Percentiles rank a stretch among this genome's conserved stretches.
Evolutionary conservation across 306 rosid species (phyloP).

Genomic region (Elaeagnus macrophylla): DNA sequence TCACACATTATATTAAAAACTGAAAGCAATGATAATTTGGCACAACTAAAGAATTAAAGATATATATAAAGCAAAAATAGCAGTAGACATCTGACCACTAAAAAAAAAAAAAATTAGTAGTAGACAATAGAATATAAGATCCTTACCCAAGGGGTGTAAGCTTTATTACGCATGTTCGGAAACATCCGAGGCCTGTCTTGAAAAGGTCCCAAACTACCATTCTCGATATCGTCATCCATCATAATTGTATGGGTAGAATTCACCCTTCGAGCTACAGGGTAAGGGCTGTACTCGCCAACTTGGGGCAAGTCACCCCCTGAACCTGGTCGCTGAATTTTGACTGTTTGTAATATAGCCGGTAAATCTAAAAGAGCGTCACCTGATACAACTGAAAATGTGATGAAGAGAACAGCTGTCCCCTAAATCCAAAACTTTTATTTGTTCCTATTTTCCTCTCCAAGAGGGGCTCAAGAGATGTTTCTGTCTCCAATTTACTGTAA

Average conservation of each 20-base stretch:
- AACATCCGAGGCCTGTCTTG: conserved; percentile 74
- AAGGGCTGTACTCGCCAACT: conserved; percentile 63
- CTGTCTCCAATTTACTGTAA: no score
- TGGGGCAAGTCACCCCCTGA: conserved; percentile 99
- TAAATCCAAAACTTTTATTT: no score
- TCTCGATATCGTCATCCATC: conserved; percentile 71
- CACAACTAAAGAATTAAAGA: not conserved
- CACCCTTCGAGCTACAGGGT: conserved; percentile 57
- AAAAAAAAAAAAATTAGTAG: conserved; percentile 3
- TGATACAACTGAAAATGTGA: no score
- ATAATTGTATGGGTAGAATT: conserved; percentile 50
- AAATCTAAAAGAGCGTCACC: not conserved
- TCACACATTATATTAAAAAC: not conserved
- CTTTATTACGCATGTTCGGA: conserved; percentile 87
- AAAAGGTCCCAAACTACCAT: conserved; percentile 52
- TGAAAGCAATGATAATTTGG: not conserved
- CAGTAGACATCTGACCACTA: no score
- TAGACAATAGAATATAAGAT: conserved; percentile 3
- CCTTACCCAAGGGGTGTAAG: conserved; percentile 70
- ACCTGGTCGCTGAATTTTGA: conserved; percentile 90
- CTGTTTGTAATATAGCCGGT: conserved; percentile 22
- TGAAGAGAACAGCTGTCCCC: no score
- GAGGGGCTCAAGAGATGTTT: no score
- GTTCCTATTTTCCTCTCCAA: no score
- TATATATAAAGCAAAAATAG: conserved; percentile 1